These are phyloP conservation scores for Spizellomyces sp. DNA, from an alignment of 192 early-diverging fungal genomes.

Conservation along the genomic window DNA sequence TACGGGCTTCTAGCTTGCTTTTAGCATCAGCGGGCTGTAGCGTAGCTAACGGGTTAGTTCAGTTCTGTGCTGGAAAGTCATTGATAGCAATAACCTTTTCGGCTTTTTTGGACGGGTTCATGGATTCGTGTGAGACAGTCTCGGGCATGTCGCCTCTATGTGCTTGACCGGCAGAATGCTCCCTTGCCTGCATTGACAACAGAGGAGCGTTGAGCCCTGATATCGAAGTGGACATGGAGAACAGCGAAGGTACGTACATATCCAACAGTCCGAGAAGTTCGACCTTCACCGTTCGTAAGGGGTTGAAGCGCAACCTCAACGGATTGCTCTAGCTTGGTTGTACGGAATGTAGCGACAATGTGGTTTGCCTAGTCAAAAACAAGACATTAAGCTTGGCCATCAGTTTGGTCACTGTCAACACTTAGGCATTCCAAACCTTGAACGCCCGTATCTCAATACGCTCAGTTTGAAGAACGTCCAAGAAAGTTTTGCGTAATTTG, in stretches of 20 bases:
- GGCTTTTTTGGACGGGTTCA: too few relatives aligned
- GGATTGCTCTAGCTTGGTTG: conserved; percentile 43
- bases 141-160: neutral
- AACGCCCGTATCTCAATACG: conserved; percentile 48
- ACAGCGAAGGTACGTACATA: neutral
- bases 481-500: conserved; percentile 59
- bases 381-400: neutral
- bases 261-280: neutral
- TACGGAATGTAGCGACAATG: conserved; percentile 56
- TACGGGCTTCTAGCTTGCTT: conserved; percentile 61
- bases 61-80: too few relatives aligned
- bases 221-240: neutral
- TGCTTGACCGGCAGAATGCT: neutral
- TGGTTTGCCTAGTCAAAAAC: neutral
- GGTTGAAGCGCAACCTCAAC: conserved; percentile 38
- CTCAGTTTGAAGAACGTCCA: conserved; percentile 56
- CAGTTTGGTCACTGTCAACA: neutral
- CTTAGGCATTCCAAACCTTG: conserved; percentile 16
- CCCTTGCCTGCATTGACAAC: neutral
- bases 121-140: neutral
- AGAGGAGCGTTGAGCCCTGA: neutral
- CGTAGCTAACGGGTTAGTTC: too few relatives aligned
- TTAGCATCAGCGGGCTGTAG: conserved; percentile 26
- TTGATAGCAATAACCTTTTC: too few relatives aligned
- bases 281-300: conserved; percentile 16